Evolutionary conservation across 805 yeast species (phyloP), one percentile per base, ranked within the genome.

Genomic region (Kuraishia borneana): DNA sequence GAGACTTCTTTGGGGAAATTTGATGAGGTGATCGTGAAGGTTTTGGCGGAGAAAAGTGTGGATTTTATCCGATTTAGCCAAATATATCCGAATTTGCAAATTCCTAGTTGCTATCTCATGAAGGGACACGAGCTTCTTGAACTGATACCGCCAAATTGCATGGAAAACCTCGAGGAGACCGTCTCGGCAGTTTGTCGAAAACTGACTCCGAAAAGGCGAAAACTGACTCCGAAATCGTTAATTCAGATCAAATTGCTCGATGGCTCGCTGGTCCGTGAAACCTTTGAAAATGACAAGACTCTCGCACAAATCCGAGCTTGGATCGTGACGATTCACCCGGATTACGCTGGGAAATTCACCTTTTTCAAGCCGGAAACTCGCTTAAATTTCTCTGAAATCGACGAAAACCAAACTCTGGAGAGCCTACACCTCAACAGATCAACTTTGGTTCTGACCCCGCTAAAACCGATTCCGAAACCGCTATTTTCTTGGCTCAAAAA

Each of bases 371-470:
- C 65, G 4, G 61, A 73, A 31, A 88, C 84, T 16, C 68, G 82
- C 37, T 64, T 72, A 4, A 70, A 79, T 0, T 85, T 79, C 39
- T 58, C 75, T 2, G 68, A 65, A 3, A 68, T 73, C 0, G 81
- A 79, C 33, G 89, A 85, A 44, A 56, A 45, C 30, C 44, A 56
- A 38, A 56, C 74, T 3, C 58, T 87, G 26, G 50, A 50, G 18
- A 67, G 61, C 3, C 58, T 87, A 36, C 75, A 73, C 17, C 58
- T 87, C 34, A 65, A 71, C 12, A 63, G 94, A 37, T 77, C 94
- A 8, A 83, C 81, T 0, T 53, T 87, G 32, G 76, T 83, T 18
- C 58, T 87, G 42, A 81, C 82, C 47, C 88, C 92, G 3, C 28
- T 50, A 3, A 58, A 54, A 33, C 39, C 33, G 23, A 31, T 30